A percentile compares a stretch with the other conserved stretches of the same genome.
phyloP scores from a whole-genome alignment of 2,329 filamentous ascomycete species.

The Monosporascus sp. region DNA sequence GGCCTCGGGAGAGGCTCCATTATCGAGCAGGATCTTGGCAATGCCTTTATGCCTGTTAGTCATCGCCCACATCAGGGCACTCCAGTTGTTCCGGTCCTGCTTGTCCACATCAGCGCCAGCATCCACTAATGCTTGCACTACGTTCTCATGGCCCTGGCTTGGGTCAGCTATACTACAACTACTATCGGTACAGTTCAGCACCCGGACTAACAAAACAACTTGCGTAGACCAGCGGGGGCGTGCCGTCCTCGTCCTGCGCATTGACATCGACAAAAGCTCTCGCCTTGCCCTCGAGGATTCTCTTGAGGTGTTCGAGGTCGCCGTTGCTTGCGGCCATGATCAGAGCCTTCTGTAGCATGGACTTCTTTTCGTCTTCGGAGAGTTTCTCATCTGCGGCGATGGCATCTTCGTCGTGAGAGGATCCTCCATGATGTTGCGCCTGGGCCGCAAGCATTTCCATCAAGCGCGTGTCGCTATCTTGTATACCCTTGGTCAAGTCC shows the following conservation, averaged over 20 bases:
- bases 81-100: conserved; percentile 96
- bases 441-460: conserved; percentile 97
- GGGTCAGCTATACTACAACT: conserved; percentile 11
- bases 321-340: conserved; percentile 97
- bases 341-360: conserved; percentile 77
- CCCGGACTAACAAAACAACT: conserved; percentile 77
- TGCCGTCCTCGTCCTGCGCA: conserved; percentile 86
- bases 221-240: conserved; percentile 92
- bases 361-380: conserved; percentile 68
- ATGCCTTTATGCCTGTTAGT: conserved; percentile 97
- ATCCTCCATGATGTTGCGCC: conserved; percentile 73
- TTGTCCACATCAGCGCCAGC: conserved; percentile 85
- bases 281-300: conserved; percentile 68
- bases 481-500: conserved; percentile 49
- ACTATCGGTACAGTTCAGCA: conserved; percentile 4
- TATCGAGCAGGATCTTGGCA: conserved; percentile 85
- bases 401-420: conserved; percentile 72
- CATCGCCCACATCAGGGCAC: conserved; percentile 98
- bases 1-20: conserved; percentile 90
- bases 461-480: conserved; percentile 78
- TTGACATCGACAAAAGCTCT: conserved; percentile 78
- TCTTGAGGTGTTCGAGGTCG: conserved; percentile 74
- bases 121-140: conserved; percentile 77
- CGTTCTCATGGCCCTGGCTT: conserved; percentile 73
- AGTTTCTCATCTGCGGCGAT: conserved; percentile 71